phyloP scores from a whole-genome alignment of 2,329 filamentous ascomycete species.

The Berkeleyomyces rouxiae region DNA sequence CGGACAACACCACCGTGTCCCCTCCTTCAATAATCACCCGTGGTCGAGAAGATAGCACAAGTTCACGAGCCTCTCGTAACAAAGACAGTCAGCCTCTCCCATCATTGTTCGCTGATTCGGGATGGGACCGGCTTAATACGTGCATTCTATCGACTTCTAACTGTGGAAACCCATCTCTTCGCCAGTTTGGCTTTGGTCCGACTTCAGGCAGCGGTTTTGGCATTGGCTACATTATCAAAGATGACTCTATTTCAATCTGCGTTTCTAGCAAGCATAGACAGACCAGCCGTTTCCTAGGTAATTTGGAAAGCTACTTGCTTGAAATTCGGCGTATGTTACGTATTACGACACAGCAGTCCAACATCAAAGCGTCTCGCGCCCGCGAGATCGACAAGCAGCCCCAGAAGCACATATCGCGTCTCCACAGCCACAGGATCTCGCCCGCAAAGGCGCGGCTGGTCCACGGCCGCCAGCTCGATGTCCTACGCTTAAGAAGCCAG shows the following conservation, averaged over 20 bases:
- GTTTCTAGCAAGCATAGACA: conserved; percentile 87
- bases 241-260: conserved; percentile 61
- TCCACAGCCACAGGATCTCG: background rate
- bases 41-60: conserved; percentile 10
- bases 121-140: conserved; percentile 90
- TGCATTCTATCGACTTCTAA: conserved; percentile 96
- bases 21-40: background rate
- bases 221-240: conserved; percentile 98
- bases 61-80: conserved; percentile 34
- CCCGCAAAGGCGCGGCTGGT: conserved; percentile 50
- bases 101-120: conserved; percentile 66
- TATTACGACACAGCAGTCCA: conserved; percentile 38
- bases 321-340: conserved; percentile 76
- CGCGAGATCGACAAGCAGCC: conserved; percentile 31
- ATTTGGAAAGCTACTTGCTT: conserved; percentile 74
- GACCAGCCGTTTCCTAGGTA: conserved; percentile 77
- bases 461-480: conserved; percentile 25
- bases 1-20: background rate
- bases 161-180: conserved; percentile 85
- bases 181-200: conserved; percentile 93
- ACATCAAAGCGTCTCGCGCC: conserved; percentile 29
- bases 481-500: conserved; percentile 29
- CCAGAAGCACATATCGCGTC: background rate
- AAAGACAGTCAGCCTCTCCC: conserved; percentile 41
- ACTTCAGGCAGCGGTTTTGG: conserved; percentile 89